Base-by-base conservation (phyloP, 2,329 filamentous ascomycete genomes). In the Lasiodiplodia hormozganensis region DNA sequence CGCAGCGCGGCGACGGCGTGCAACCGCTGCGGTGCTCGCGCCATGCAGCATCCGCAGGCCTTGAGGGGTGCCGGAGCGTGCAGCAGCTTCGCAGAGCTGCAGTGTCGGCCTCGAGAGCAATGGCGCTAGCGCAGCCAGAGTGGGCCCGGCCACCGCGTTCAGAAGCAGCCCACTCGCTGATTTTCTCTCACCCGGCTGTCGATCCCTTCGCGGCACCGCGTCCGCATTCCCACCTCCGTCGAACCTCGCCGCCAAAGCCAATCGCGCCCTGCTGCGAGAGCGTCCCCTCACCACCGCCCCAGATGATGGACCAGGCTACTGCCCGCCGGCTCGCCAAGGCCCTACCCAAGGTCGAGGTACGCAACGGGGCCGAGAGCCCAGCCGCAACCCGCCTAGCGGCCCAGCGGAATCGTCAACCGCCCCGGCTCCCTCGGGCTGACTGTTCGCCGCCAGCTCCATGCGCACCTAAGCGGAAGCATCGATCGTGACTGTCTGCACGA, bases 391-490 rank as follows among this genome's bases (percentile, higher is more conserved):
- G 65, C 47, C 56, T 62, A 34, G 36, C 65, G 28, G 34, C 40
- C 56, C 40, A 34, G 57, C 54, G 54, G 52, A 40, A 62, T 65
- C 57, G 38, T 40, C 34, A 40, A 49, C 28, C 28, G 57, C 71
- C 70, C 71, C 72, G 73, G 73, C 67, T 58, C 73, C 71, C 73
- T 72, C 74, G 76, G 69, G 56, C 68, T 72, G 47, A 66, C 56
- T 49, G 52, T 57, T 64, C 68, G 73, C 67, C 18, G 70, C 72
- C 73, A 94, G 90, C 86, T 95, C 65, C 92, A 96, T 74, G 92
- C 92, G 70, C 92, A 96, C 79, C 85, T 96, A 54, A 92, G 89
- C 51, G 92, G 92, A 65, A 93, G 90, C 77, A 92, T 96, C 77
- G 90, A 87, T 75, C 87, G 90, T 38, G 81, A 88, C 73, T 90